A percentile compares a stretch with the other conserved stretches of the same genome.
Conservation (phyloP, 2,329 filamentous ascomycete species). For the Aspergillus cejpii region DNA sequence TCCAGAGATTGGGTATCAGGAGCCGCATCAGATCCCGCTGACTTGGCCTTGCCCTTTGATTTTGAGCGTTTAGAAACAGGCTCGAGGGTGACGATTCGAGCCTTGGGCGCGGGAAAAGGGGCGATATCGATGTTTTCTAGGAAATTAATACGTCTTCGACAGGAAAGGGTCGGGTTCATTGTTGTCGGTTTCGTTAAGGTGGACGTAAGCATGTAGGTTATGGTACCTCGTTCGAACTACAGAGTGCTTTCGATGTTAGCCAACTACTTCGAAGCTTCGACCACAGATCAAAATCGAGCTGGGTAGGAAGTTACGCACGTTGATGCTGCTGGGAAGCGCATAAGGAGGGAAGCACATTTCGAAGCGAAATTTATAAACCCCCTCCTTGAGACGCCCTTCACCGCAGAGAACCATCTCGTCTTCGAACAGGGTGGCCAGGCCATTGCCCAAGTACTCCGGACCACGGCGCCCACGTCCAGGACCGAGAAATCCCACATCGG, state of each 20-base stretch:
- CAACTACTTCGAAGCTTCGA: conserved; percentile 1
- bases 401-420: conserved; percentile 59
- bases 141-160: conserved; percentile 72
- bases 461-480: conserved; percentile 49
- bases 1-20: conserved; percentile 44
- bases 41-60: conserved; percentile 50
- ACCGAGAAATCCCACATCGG: conserved; percentile 46
- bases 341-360: conserved; percentile 56
- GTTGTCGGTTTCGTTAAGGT: conserved; percentile 84
- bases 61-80: conserved; percentile 67
- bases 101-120: conserved; percentile 63
- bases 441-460: conserved; percentile 56
- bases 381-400: conserved; percentile 56
- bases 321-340: conserved; percentile 74
- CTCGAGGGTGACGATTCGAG: conserved; percentile 78
- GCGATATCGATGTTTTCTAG: conserved; percentile 82
- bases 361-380: conserved; percentile 61
- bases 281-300: background rate
- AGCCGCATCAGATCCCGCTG: conserved; percentile 34
- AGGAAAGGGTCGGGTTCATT: conserved; percentile 71
- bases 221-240: conserved; percentile 90
- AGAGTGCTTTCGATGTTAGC: conserved; percentile 3
- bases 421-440: conserved; percentile 58
- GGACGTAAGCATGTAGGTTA: conserved; percentile 84
- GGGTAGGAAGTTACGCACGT: conserved; percentile 54